A percentile compares a stretch with the other conserved stretches of the same genome.
phyloP scores from a whole-genome alignment of 2,329 filamentous ascomycete species.

The Alternaria arborescens region DNA sequence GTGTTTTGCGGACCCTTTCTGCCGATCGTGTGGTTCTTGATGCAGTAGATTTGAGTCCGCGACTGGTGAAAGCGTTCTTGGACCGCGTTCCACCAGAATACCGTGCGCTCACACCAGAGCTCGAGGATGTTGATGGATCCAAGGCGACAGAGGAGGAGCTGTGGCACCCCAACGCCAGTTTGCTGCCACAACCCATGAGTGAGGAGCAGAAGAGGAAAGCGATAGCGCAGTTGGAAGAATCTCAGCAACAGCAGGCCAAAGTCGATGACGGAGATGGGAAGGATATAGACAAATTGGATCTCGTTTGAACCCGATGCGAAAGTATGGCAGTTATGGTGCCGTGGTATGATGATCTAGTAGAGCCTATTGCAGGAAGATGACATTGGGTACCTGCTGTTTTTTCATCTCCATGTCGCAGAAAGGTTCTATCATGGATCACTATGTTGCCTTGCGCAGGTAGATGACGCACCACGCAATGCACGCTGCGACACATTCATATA shows the following conservation, averaged over 20 bases:
- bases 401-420: no score
- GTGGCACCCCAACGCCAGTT: background rate
- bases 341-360: no score
- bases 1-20: background rate
- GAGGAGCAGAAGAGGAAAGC: background rate
- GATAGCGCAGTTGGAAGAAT: no score
- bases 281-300: no score
- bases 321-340: fast-evolving
- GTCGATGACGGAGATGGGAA: no score
- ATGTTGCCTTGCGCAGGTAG: no score
- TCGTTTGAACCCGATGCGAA: fast-evolving
- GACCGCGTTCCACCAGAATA: background rate
- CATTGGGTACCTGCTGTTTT: no score
- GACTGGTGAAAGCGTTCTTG: background rate
- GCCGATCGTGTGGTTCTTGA: background rate
- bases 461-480: no score
- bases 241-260: no score
- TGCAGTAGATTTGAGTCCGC: background rate
- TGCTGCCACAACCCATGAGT: background rate
- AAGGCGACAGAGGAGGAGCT: background rate
- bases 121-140: background rate
- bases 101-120: background rate
- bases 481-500: no score
- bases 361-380: fast-evolving
- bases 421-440: no score